These are phyloP conservation scores for Cadophora sp. DNA, from an alignment of 2,329 filamentous ascomycete genomes.

Conservation along the genomic window DNA sequence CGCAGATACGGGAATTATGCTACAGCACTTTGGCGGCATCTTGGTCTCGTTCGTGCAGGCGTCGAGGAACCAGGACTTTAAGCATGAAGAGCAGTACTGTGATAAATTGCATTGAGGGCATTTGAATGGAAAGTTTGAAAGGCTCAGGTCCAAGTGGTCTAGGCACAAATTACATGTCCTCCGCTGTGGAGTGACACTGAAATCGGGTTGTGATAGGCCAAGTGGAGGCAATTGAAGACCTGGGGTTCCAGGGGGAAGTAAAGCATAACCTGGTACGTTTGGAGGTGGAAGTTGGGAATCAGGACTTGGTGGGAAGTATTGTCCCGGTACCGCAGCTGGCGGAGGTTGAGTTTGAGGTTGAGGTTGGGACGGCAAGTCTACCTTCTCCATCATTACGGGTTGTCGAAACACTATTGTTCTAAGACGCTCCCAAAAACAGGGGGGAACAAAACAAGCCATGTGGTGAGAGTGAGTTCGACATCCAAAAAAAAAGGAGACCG, in stretches of 20 bases:
- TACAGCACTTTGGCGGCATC: constrained; percentile 56
- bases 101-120: constrained; percentile 22
- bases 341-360: not conserved
- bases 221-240: not conserved
- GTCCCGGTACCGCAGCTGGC: not conserved
- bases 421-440: not conserved
- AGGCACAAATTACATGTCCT: constrained; percentile 7
- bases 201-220: not conserved
- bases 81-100: constrained; percentile 43
- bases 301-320: not conserved
- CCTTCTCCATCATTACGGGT: not conserved
- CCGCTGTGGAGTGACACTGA: not conserved
- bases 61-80: constrained; percentile 49
- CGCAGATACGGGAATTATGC: constrained; percentile 47
- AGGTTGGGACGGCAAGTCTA: not conserved
- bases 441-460: not conserved
- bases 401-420: not conserved
- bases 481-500: not conserved
- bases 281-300: not conserved
- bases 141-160: not conserved
- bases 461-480: not conserved
- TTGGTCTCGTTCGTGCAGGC: constrained; percentile 47
- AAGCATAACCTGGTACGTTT: not conserved
- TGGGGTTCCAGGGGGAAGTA: not conserved
- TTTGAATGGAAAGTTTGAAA: constrained; percentile 13